phyloP scores from a whole-genome alignment of 352 stramenopile genomes.

The Thraustochytrium sp. region DNA sequence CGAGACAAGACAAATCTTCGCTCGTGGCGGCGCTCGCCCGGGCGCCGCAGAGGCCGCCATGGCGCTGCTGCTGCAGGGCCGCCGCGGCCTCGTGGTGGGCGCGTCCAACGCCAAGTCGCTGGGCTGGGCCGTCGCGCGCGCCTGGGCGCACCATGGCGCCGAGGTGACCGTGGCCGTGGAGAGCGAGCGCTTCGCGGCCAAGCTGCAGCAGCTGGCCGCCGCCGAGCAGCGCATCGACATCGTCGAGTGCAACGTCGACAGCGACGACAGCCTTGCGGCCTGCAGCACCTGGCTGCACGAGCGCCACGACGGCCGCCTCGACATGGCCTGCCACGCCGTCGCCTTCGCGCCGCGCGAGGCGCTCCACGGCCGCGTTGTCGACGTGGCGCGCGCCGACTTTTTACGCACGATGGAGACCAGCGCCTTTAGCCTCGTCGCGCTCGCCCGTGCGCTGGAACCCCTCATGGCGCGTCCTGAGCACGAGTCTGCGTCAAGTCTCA shows the following conservation, averaged over 20 bases:
- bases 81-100: constrained; percentile 20
- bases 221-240: neutral
- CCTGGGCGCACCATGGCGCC: neutral
- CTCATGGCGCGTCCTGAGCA: constrained; percentile 51
- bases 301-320: constrained; percentile 60
- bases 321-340: constrained; percentile 81
- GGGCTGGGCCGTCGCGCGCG: constrained; percentile 25
- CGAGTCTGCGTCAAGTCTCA: constrained; percentile 57
- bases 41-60: no score
- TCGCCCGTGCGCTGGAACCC: constrained; percentile 63
- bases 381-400: constrained; percentile 60
- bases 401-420: constrained; percentile 71
- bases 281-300: constrained; percentile 55
- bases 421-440: constrained; percentile 76
- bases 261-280: constrained; percentile 57
- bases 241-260: constrained; percentile 66
- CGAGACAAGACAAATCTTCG: no score
- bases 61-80: neutral
- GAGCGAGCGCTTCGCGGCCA: neutral
- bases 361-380: constrained; percentile 51
- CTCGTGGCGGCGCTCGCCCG: no score
- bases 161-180: neutral
- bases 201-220: neutral
- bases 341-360: constrained; percentile 68
- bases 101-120: neutral